Evolutionary conservation across 2,329 filamentous ascomycete genomes (phyloP).

Genomic region (Gnomoniopsis smithogilvyi): DNA sequence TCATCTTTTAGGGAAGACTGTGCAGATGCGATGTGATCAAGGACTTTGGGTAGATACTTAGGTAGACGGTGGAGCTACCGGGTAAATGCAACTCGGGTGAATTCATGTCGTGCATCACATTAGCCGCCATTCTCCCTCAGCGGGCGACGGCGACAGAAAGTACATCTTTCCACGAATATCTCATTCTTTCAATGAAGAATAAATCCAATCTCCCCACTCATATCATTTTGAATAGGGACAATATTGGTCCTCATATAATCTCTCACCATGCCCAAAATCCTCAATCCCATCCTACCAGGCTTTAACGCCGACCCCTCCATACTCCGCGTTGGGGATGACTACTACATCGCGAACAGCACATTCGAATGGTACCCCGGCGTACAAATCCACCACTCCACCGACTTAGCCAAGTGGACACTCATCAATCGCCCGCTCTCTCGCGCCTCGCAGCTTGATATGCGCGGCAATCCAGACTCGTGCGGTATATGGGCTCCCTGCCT

Average conservation of each 20-base stretch:
- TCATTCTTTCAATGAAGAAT: no score
- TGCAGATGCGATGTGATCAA: no score
- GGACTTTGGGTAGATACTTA: no score
- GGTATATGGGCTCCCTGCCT: constrained; percentile 65
- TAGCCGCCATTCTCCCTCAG: no score
- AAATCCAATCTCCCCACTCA: no score
- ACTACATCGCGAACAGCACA: constrained; percentile 54
- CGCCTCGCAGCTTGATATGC: constrained; percentile 52
- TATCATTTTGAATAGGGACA: no score
- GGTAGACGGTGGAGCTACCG: no score
- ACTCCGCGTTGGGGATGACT: constrained; percentile 47
- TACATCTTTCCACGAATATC: no score
- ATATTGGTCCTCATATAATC: not conserved
- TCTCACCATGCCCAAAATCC: constrained; percentile 42
- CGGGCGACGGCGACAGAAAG: no score
- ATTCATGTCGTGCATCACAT: no score
- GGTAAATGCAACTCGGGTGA: no score
- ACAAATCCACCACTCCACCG: constrained; percentile 51
- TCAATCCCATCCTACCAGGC: constrained; percentile 54
- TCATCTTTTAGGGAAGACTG: no score
- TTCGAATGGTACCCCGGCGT: constrained; percentile 56
- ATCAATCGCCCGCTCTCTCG: constrained; percentile 44
- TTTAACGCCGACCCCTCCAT: constrained; percentile 56
- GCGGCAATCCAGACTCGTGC: constrained; percentile 57
- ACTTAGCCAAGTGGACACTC: constrained; percentile 52